Conservation (phyloP, 2,329 filamentous ascomycete species). For the Sporothrix mexicana region DNA sequence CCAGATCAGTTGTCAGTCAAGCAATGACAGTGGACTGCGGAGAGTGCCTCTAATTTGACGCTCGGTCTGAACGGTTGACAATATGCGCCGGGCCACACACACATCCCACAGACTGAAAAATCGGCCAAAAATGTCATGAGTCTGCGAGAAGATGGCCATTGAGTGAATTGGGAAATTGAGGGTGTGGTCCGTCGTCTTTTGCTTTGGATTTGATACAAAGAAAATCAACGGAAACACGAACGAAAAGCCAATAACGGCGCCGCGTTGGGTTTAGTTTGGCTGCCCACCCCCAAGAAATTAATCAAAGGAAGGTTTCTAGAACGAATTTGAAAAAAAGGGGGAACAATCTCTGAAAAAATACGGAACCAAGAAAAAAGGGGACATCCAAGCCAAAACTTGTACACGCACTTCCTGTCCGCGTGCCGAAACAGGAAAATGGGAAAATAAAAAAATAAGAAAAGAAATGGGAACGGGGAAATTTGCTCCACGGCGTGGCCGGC, state of each 20-base stretch:
- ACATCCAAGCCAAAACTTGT: background rate
- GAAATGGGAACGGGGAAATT: slow-evolving; percentile 15
- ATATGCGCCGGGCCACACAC: background rate
- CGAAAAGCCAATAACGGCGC: slow-evolving; percentile 9
- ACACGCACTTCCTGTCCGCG: background rate
- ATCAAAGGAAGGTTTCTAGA: slow-evolving; percentile 36
- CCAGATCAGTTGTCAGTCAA: background rate
- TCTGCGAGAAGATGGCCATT: background rate
- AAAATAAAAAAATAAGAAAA: background rate
- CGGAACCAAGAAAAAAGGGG: background rate
- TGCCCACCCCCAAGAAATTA: slow-evolving; percentile 13
- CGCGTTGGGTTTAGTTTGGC: slow-evolving; percentile 31
- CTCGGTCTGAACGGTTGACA: background rate
- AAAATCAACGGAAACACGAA: background rate
- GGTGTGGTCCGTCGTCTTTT: background rate
- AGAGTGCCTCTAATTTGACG: background rate
- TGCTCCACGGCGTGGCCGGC: slow-evolving; percentile 25
- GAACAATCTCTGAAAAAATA: background rate
- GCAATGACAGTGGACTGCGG: background rate
- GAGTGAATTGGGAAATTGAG: slow-evolving; percentile 13
- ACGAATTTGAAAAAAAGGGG: slow-evolving; percentile 34
- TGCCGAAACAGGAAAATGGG: background rate
- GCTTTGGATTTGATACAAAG: slow-evolving; percentile 1
- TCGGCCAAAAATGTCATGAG: background rate
- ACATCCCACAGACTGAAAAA: background rate